Conservation (phyloP, 2,329 filamentous ascomycete species). For the Beauveria brongniartii region DNA sequence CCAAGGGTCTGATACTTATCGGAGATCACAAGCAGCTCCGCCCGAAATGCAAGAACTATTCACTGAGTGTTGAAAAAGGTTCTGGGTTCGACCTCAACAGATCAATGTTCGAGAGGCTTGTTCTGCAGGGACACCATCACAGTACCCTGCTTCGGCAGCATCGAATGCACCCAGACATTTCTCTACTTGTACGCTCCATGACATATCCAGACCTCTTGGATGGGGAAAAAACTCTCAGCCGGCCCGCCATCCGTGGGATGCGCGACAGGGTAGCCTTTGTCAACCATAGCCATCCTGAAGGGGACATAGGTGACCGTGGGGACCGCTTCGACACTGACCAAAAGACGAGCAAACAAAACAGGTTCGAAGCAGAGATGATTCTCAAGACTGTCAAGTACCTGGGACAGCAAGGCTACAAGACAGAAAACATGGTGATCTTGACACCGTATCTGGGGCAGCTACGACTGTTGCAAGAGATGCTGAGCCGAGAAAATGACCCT, state of each 20-base stretch:
- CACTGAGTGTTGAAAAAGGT: conserved; percentile 53
- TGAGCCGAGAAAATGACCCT: conserved; percentile 52
- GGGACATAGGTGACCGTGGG: conserved; percentile 28
- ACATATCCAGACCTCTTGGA: conserved; percentile 58
- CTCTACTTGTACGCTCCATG: conserved; percentile 44
- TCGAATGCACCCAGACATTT: conserved; percentile 62
- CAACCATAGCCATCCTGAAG: conserved; percentile 52
- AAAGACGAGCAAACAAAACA: conserved; percentile 50
- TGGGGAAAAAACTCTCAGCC: conserved; percentile 36
- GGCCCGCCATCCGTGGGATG: conserved; percentile 46
- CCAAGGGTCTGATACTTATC: conserved; percentile 60
- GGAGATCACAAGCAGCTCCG: conserved; percentile 68
- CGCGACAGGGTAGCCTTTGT: conserved; percentile 55
- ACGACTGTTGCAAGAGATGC: conserved; percentile 42
- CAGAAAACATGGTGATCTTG: conserved; percentile 56
- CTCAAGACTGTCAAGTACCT: conserved; percentile 58
- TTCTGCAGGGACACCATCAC: conserved; percentile 45
- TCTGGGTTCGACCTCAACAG: conserved; percentile 58
- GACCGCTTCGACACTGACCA: conserved; percentile 43
- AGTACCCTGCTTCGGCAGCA: conserved; percentile 53
- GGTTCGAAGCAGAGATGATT: conserved; percentile 58
- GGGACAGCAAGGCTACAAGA: conserved; percentile 62
- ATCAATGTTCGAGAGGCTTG: conserved; percentile 62
- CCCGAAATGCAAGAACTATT: conserved; percentile 56
- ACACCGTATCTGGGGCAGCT: conserved; percentile 69